phyloP scores from a whole-genome alignment of 257 asterid species.

The Solanum habrochaites region DNA sequence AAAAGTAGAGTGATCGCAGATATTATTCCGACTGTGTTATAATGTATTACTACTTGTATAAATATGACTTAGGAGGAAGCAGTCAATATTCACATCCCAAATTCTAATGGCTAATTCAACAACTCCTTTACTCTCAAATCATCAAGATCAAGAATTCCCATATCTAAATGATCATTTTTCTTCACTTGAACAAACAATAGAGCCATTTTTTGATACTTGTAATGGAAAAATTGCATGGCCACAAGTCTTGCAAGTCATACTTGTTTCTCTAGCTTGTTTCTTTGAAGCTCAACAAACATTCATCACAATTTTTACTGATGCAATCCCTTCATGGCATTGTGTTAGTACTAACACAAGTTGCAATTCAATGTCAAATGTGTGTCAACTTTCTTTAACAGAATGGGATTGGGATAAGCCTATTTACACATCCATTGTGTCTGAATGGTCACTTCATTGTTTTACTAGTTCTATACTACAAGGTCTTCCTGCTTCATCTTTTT shows the following conservation, averaged over 20 bases:
- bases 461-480: constrained; percentile 14
- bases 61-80: neutral
- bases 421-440: constrained; percentile 25
- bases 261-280: constrained; percentile 28
- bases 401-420: constrained; percentile 40
- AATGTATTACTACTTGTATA: neutral
- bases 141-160: neutral
- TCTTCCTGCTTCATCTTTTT: constrained; percentile 48
- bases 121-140: constrained; percentile 7
- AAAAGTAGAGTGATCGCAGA: neutral
- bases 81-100: neutral
- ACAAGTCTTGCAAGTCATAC: constrained; percentile 20
- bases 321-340: constrained; percentile 35
- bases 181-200: constrained; percentile 9
- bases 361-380: constrained; percentile 2
- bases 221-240: constrained; percentile 4
- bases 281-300: constrained; percentile 47
- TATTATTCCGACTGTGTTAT: no score
- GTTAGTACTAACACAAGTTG: neutral
- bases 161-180: neutral
- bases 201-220: neutral
- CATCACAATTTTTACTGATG: constrained; percentile 33
- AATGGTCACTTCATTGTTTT: constrained; percentile 43
- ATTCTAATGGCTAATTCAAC: constrained; percentile 10
- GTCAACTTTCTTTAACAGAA: constrained; percentile 14